Conservation (phyloP, 2,329 filamentous ascomycete genomes). For the Cytospora piceicola region DNA sequence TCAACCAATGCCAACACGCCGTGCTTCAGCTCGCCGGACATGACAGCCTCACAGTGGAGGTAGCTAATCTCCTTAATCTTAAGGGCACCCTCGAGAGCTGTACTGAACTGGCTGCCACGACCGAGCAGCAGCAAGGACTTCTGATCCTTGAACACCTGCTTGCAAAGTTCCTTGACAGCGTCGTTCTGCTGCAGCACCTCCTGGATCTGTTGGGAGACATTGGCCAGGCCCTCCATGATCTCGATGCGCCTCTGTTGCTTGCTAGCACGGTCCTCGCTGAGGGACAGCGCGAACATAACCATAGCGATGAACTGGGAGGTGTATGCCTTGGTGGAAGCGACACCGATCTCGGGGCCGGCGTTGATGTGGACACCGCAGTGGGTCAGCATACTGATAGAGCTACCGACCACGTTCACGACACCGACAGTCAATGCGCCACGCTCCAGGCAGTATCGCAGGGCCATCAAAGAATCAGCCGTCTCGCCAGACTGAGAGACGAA, state of each 20-base stretch:
- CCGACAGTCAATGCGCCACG: constrained; percentile 95
- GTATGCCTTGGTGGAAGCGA: constrained; percentile 98
- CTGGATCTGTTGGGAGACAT: constrained; percentile 89
- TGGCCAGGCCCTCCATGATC: constrained; percentile 91
- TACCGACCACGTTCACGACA: constrained; percentile 98
- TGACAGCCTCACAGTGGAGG: constrained; percentile 98
- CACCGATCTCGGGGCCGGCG: constrained; percentile 97
- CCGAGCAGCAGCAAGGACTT: constrained; percentile 93
- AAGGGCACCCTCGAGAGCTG: constrained; percentile 92
- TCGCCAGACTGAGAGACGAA: constrained; percentile 99
- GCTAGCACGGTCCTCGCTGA: constrained; percentile 94
- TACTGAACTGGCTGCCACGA: constrained; percentile 94
- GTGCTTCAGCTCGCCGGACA: constrained; percentile 99
- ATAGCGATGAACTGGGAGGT: constrained; percentile 99
- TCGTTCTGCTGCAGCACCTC: constrained; percentile 89
- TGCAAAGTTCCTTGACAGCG: constrained; percentile 91
- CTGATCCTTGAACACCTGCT: constrained; percentile 93
- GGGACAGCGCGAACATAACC: constrained; percentile 98
- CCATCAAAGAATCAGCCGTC: constrained; percentile 96
- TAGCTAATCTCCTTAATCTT: constrained; percentile 99
- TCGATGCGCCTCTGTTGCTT: constrained; percentile 91
- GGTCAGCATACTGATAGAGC: constrained; percentile 96
- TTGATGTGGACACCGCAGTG: constrained; percentile 99
- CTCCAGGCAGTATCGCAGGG: constrained; percentile 96
- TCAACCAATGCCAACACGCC: constrained; percentile 96